phyloP scores from a whole-genome alignment of 192 early-diverging fungal species.

The Haplosporangium gracile region DNA sequence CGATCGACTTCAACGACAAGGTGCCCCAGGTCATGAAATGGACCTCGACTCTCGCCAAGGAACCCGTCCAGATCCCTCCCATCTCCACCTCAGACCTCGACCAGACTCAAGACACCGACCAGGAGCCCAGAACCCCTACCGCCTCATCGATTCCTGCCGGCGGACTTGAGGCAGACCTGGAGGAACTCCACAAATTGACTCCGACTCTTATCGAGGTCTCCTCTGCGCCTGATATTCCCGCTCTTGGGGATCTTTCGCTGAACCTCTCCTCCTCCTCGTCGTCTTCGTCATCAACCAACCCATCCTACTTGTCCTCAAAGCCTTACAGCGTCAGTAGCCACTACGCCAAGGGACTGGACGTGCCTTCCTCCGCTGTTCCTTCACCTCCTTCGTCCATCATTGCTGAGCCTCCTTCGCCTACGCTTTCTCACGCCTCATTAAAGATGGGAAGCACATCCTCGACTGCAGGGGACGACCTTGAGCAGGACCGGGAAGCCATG shows the following conservation, averaged over 20 bases:
- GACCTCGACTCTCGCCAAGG: conserved; percentile 40
- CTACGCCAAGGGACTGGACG: conserved; percentile 39
- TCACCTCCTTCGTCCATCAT: conserved; percentile 55
- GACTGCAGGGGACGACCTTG: conserved; percentile 38
- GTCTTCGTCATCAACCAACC: conserved; percentile 23
- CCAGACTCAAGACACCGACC: not conserved
- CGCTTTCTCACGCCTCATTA: conserved; percentile 46
- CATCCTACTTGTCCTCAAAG: conserved; percentile 43
- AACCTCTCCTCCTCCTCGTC: not conserved
- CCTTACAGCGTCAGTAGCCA: conserved; percentile 41
- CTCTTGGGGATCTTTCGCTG: conserved; percentile 25
- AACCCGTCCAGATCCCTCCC: conserved; percentile 22
- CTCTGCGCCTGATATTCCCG: conserved; percentile 36
- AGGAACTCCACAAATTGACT: conserved; percentile 40
- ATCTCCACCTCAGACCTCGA: conserved; percentile 17
- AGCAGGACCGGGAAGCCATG: conserved; percentile 30
- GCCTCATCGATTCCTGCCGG: conserved; percentile 11
- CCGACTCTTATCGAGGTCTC: conserved; percentile 44
- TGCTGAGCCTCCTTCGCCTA: conserved; percentile 57
- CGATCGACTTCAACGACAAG: conserved; percentile 53
- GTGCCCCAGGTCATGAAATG: conserved; percentile 56
- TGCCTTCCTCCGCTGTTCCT: conserved; percentile 24
- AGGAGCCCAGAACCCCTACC: conserved; percentile 22
- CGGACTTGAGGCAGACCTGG: conserved; percentile 38
- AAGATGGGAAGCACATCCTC: conserved; percentile 50